Evolutionary conservation across 345 rosid genomes (phyloP).

Genomic region (Carallia pectinifolia): DNA sequence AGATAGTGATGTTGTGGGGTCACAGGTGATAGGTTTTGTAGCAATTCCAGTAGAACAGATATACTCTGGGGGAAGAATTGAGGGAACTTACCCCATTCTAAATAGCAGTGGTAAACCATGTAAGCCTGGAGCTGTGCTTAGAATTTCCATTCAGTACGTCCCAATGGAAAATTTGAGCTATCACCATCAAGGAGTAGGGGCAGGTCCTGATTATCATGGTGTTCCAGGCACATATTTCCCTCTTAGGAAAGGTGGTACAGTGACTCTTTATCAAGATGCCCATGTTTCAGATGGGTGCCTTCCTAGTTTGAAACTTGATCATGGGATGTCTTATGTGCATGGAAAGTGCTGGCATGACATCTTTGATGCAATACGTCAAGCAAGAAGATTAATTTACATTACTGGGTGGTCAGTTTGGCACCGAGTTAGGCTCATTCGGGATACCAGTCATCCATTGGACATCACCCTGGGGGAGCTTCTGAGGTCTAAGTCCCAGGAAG

Average conservation of each 20-base stretch:
- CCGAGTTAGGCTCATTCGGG: conserved; percentile 63
- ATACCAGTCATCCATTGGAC: conserved; percentile 47
- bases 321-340: conserved; percentile 61
- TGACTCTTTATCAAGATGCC: conserved; percentile 94
- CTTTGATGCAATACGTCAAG: conserved; percentile 75
- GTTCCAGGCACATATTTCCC: conserved; percentile 97
- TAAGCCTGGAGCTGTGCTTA: conserved; percentile 72
- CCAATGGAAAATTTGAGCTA: conserved; percentile 63
- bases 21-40: conserved; percentile 77
- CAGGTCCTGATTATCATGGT: conserved; percentile 76
- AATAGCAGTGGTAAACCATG: conserved; percentile 63
- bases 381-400: conserved; percentile 76
- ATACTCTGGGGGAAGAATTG: conserved; percentile 54
- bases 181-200: conserved; percentile 79
- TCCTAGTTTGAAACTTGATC: conserved; percentile 57
- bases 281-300: conserved; percentile 85
- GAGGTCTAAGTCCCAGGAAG: conserved; percentile 84
- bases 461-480: conserved; percentile 75
- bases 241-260: conserved; percentile 73
- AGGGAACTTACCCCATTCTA: conserved; percentile 63
- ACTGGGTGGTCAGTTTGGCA: conserved; percentile 99
- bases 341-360: conserved; percentile 94
- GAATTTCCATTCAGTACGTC: conserved; percentile 71
- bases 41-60: conserved; percentile 78
- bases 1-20: conserved; percentile 88